Conservation (phyloP, 169 alveolate species). For the Cryptosporidium felis region DNA sequence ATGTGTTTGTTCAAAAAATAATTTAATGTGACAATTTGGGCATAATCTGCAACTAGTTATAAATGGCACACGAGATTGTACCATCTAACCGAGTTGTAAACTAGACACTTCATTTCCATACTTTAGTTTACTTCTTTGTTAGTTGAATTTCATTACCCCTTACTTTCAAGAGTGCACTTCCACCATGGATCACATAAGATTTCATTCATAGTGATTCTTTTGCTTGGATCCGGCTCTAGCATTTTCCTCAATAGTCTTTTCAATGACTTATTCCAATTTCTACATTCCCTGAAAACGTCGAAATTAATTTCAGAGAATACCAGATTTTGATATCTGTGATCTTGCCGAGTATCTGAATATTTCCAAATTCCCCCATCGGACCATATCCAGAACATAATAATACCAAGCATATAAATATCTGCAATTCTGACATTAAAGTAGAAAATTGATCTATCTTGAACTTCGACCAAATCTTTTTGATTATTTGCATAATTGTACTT, state of each 20-base stretch:
- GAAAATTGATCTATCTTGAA: slow-evolving; percentile 74
- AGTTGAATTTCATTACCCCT: background rate
- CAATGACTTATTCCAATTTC: slow-evolving; percentile 37
- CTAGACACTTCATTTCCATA: no score
- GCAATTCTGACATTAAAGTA: slow-evolving; percentile 81
- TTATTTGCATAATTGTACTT: slow-evolving; percentile 49
- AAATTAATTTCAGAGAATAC: slow-evolving; percentile 55
- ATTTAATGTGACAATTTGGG: background rate
- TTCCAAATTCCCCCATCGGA: slow-evolving; percentile 83
- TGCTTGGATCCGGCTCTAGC: slow-evolving; percentile 60
- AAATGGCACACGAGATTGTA: background rate
- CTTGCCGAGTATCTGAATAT: slow-evolving; percentile 80
- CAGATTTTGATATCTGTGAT: slow-evolving; percentile 70
- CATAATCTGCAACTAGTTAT: no score
- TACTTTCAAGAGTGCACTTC: background rate
- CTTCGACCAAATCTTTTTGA: slow-evolving; percentile 39
- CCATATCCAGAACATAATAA: slow-evolving; percentile 82
- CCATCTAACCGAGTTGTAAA: no score
- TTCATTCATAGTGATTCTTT: slow-evolving; percentile 58
- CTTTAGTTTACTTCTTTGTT: no score
- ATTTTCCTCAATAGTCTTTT: slow-evolving; percentile 16
- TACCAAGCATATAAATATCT: slow-evolving; percentile 78
- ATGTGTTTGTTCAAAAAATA: no score
- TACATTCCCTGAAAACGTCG: slow-evolving; percentile 67
- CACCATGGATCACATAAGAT: slow-evolving; percentile 65